These are phyloP conservation scores for Pistacia atlantica DNA, from an alignment of 345 rosid species.

Conservation along the genomic window DNA sequence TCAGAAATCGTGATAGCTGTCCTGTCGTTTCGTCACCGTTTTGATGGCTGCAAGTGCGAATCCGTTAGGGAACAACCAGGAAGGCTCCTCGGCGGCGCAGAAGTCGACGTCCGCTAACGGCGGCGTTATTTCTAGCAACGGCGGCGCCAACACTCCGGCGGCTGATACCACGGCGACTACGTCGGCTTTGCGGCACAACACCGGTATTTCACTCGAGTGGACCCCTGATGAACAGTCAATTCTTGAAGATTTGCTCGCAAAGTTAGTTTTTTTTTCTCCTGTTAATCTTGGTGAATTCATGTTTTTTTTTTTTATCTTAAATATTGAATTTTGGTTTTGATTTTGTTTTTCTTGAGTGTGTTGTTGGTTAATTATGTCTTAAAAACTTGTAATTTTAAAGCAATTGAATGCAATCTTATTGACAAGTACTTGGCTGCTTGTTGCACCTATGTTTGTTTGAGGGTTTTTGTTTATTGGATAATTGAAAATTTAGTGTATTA, in stretches of 20 bases:
- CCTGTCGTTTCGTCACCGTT: background rate
- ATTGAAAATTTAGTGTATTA: background rate
- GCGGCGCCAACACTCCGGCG: conserved; percentile 21
- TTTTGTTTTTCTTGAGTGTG: background rate
- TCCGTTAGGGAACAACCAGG: conserved; percentile 54
- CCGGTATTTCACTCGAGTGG: conserved; percentile 73
- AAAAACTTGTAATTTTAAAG: background rate
- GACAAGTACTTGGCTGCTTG: background rate
- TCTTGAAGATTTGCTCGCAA: conserved; percentile 67
- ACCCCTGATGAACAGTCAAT: conserved; percentile 66
- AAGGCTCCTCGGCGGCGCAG: conserved; percentile 43
- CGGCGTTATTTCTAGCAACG: conserved; percentile 51
- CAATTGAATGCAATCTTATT: background rate
- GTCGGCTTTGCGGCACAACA: conserved; percentile 60
- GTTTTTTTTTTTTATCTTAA: background rate
- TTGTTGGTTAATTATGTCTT: too few relatives aligned
- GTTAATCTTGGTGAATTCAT: background rate
- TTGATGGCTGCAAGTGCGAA: conserved; percentile 75
- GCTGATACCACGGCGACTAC: conserved; percentile 44
- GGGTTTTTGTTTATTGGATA: background rate
- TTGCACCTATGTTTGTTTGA: too few relatives aligned
- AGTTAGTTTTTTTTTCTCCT: conserved; percentile 33
- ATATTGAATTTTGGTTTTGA: background rate
- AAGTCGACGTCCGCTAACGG: conserved; percentile 47
- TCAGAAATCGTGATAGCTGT: background rate